Evolutionary conservation across 306 rosid genomes (phyloP).

Genomic region (Abrus pulchellus): DNA sequence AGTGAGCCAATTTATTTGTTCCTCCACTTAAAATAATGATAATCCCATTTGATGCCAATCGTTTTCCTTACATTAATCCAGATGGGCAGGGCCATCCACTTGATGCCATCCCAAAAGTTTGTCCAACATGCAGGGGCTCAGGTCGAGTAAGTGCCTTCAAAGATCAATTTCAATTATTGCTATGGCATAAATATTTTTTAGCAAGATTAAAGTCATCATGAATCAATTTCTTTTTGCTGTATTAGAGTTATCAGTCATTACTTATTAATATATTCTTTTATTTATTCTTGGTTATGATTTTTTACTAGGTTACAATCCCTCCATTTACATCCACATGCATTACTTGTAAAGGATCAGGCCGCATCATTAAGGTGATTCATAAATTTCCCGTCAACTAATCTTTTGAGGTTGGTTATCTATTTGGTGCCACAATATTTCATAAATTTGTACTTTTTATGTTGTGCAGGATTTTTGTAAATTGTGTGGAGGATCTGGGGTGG

Average conservation of each 20-base stretch:
- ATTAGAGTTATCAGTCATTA: conserved; percentile 22
- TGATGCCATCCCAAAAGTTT: conserved; percentile 72
- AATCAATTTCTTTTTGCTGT: conserved; percentile 23
- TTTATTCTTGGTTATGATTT: conserved; percentile 46
- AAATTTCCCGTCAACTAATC: conserved; percentile 32
- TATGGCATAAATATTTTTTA: conserved; percentile 40
- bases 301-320: conserved; percentile 84
- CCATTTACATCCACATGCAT: conserved; percentile 94
- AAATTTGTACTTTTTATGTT: conserved; percentile 41
- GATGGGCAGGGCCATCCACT: conserved; percentile 86
- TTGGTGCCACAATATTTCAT: conserved; percentile 1
- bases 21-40: conserved; percentile 27
- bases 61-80: conserved; percentile 52
- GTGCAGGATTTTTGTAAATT: conserved; percentile 75
- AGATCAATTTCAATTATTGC: conserved; percentile 42
- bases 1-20: conserved; percentile 40
- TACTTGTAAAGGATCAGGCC: conserved; percentile 90
- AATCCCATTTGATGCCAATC: conserved; percentile 33
- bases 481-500: conserved; percentile 86
- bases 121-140: conserved; percentile 90
- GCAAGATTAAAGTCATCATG: conserved; percentile 41
- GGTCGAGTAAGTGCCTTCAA: conserved; percentile 89
- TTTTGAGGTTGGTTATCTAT: conserved; percentile 36
- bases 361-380: conserved; percentile 68
- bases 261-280: conserved; percentile 7